Conservation (phyloP, 495 filamentous ascomycete genomes). For the Parathielavia appendiculata region DNA sequence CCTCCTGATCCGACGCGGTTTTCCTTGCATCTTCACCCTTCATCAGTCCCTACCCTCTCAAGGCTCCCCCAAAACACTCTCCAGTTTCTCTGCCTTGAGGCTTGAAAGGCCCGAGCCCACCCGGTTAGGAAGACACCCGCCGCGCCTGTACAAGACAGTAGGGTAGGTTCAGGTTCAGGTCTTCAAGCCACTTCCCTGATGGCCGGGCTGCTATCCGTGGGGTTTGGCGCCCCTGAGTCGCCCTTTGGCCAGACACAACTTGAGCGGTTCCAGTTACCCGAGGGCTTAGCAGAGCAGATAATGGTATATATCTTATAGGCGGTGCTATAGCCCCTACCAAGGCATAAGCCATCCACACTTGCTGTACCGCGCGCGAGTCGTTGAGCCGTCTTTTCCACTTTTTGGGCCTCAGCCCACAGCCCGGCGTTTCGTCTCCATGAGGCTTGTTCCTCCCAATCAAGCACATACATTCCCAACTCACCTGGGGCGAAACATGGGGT, state of each 20-base stretch:
- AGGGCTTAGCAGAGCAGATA: conserved; percentile 2
- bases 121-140: background rate
- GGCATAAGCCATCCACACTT: background rate
- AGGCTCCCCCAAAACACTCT: background rate
- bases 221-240: background rate
- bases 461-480: background rate
- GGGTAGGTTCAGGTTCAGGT: background rate
- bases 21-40: background rate
- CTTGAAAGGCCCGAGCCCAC: background rate
- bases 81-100: background rate
- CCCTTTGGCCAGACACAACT: background rate
- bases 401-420: background rate
- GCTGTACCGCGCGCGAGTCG: background rate
- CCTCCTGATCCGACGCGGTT: background rate
- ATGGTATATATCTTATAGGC: conserved; percentile 9
- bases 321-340: conserved; percentile 8
- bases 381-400: background rate
- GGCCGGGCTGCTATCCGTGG: background rate
- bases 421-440: background rate
- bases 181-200: background rate
- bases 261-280: background rate
- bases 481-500: too few relatives aligned
- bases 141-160: background rate
- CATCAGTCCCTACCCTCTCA: background rate
- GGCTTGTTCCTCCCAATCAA: background rate